A percentile compares a stretch with the other conserved stretches of the same genome.
phyloP scores from a whole-genome alignment of 2,329 filamentous ascomycete genomes.

The Aspergillus ochraceus region DNA sequence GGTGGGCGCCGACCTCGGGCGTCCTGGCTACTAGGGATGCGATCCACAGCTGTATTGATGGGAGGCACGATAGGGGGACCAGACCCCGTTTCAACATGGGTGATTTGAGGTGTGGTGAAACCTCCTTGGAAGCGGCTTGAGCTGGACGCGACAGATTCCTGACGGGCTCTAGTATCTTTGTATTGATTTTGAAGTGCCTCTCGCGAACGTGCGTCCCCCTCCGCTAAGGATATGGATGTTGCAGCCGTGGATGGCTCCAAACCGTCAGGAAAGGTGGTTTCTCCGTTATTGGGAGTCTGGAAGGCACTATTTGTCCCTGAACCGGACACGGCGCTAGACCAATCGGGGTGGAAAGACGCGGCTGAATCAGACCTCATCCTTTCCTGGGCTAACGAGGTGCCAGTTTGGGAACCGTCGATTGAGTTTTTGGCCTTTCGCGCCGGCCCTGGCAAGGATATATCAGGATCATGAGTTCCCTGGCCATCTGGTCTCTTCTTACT shows the following conservation, averaged over 20 bases:
- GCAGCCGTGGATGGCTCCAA: constrained; percentile 28
- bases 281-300: constrained; percentile 28
- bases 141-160: constrained; percentile 41
- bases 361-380: constrained; percentile 31
- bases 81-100: constrained; percentile 43
- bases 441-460: constrained; percentile 22
- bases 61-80: constrained; percentile 44
- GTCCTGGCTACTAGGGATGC: constrained; percentile 15
- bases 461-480: constrained; percentile 29
- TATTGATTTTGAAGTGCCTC: constrained; percentile 28
- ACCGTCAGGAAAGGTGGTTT: constrained; percentile 26
- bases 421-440: constrained; percentile 25
- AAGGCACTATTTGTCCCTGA: constrained; percentile 31
- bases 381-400: constrained; percentile 32
- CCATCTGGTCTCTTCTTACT: constrained; percentile 29
- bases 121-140: constrained; percentile 47
- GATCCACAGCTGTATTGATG: constrained; percentile 30
- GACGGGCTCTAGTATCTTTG: constrained; percentile 22
- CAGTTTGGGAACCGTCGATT: constrained; percentile 26
- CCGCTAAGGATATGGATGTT: constrained; percentile 31
- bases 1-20: constrained; percentile 20
- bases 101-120: constrained; percentile 41
- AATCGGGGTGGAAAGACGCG: constrained; percentile 30
- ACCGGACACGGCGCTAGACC: constrained; percentile 23
- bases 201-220: constrained; percentile 27